Evolutionary conservation across 371 early-diverging fungal species (phyloP).

Genomic region (Mortierella sp.): DNA sequence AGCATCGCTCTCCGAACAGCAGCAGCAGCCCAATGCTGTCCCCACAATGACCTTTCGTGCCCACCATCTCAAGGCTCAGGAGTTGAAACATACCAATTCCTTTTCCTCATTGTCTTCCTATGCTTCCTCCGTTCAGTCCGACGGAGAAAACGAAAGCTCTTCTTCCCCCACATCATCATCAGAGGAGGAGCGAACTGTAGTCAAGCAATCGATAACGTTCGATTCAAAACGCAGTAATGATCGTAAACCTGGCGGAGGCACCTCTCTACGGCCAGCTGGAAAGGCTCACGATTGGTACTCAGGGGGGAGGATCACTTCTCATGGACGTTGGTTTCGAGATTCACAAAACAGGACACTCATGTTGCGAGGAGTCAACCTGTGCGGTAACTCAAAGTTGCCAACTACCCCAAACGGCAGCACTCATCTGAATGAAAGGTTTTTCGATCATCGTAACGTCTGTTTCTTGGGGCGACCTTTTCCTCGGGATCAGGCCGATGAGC

Average conservation of each 20-base stretch:
- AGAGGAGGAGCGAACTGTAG: constrained; percentile 18
- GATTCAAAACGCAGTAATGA: constrained; percentile 14
- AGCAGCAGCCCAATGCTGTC: constrained; percentile 10
- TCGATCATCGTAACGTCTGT: constrained; percentile 72
- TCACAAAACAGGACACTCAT: constrained; percentile 63
- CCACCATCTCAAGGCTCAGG: constrained; percentile 49
- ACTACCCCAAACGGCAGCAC: constrained; percentile 67
- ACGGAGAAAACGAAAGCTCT: constrained; percentile 15
- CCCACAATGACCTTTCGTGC: constrained; percentile 50
- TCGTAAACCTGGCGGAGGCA: constrained; percentile 37
- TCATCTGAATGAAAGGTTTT: constrained; percentile 70
- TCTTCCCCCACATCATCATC: constrained; percentile 16
- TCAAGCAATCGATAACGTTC: constrained; percentile 1
- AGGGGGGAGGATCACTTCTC: constrained; percentile 48
- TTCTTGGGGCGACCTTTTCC: constrained; percentile 86
- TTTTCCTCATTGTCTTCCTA: constrained; percentile 52
- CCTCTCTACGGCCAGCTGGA: constrained; percentile 36
- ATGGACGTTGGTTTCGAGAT: constrained; percentile 69
- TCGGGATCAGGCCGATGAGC: constrained; percentile 79
- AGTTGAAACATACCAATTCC: constrained; percentile 40
- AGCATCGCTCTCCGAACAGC: constrained; percentile 8
- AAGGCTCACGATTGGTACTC: constrained; percentile 56
- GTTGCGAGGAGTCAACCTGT: constrained; percentile 76
- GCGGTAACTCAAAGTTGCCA: constrained; percentile 75
- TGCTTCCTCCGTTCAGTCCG: constrained; percentile 41